phyloP scores from a whole-genome alignment of 139 green algal species.

The Pleodorina starrii region DNA sequence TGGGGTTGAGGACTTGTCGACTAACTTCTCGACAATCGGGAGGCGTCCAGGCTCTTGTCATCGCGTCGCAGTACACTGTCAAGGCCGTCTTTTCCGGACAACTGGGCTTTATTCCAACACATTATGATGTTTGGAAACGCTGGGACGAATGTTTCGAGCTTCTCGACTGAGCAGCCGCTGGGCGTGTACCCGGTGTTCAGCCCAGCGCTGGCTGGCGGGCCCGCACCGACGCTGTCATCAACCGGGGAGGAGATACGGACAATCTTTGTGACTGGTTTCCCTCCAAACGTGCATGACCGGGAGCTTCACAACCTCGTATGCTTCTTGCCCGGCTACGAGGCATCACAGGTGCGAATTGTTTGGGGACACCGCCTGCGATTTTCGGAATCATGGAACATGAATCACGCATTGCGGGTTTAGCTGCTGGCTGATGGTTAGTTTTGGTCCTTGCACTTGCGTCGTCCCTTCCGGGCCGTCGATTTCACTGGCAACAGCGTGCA shows the following conservation, averaged over 20 bases:
- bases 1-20: no score
- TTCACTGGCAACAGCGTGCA: no score
- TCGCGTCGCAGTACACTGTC: neutral
- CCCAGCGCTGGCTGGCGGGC: neutral
- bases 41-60: neutral
- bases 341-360: slow-evolving; percentile 78
- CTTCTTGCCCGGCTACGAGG: slow-evolving; percentile 93
- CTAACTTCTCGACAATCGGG: no score
- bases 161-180: slow-evolving; percentile 3
- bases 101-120: neutral
- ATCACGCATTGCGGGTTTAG: no score
- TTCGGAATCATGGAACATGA: no score
- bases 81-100: neutral
- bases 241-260: slow-evolving; percentile 43
- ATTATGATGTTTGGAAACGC: slow-evolving; percentile 18
- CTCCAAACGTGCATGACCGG: slow-evolving; percentile 86
- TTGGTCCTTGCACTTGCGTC: no score
- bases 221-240: neutral
- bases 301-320: slow-evolving; percentile 94
- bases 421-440: no score
- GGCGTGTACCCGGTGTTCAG: slow-evolving; percentile 9
- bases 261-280: slow-evolving; percentile 93
- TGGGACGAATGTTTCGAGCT: slow-evolving; percentile 4
- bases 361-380: no score
- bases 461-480: no score